Conservation (phyloP, 306 rosid species). For the Luffa acutangula region DNA sequence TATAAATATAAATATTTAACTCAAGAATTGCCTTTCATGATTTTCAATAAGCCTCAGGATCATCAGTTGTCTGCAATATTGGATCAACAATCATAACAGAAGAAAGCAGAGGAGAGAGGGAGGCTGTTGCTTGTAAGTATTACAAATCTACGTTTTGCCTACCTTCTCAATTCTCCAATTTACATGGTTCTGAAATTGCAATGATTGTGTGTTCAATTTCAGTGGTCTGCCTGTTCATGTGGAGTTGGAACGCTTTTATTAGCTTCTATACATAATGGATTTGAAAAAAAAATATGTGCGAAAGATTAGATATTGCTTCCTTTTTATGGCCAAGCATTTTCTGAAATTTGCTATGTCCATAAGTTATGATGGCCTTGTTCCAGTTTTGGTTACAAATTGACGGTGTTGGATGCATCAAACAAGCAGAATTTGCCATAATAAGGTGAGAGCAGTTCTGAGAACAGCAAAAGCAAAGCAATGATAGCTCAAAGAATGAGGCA, state of each 20-base stretch:
- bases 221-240: background rate
- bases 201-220: background rate
- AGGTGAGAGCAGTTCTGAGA: background rate
- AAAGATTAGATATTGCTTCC: background rate
- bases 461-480: background rate
- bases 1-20: background rate
- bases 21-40: background rate
- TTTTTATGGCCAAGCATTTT: constrained; percentile 1
- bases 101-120: background rate
- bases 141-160: background rate
- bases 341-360: background rate
- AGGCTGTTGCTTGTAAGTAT: background rate
- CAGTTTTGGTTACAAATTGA: background rate
- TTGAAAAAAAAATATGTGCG: background rate
- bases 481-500: background rate
- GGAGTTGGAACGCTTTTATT: background rate
- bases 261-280: background rate
- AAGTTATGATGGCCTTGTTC: background rate
- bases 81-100: background rate
- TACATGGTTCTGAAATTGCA: background rate
- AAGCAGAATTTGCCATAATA: background rate
- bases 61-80: background rate
- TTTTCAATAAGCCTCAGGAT: background rate
- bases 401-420: background rate
- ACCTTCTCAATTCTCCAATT: background rate